Base-by-base conservation (phyloP, 441 rosid species). In the Pelargonium myrrhifolium region DNA sequence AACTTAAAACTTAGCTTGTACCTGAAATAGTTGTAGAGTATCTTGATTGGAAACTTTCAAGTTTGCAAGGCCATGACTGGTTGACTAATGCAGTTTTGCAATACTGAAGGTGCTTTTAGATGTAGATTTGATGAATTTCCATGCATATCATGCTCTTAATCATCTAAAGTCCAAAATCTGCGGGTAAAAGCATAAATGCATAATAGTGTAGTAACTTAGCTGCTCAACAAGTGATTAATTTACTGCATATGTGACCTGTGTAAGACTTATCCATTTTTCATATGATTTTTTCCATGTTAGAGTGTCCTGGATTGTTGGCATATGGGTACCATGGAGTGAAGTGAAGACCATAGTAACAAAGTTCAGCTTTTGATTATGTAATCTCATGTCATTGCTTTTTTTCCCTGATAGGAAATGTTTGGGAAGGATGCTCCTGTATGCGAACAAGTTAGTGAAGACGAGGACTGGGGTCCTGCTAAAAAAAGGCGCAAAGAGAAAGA, bases 391-490 rank as follows among this genome's bases (percentile, higher is more conserved):
- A 61, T 73, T 64, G 60, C 66, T 66, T 49, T 35, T n/a, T 49
- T 53, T 53, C 15, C 24, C 9, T 53, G 26, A 35, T 71, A 94
- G 99, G 99, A 92, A 81, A 92, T 94, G 98, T 94, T 94, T 73
- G 99, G 99, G 67, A 94, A 87, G 81, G 99, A 92, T 80, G 90
- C 87, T 68, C 79, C 75, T 63, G 76, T 78, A 62, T 80, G 75
- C 58, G 99, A 91, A 69, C 92, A 84, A 79, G 79, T 80, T 63
- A 94, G 96, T 49, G 99, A 94, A 79, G 99, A 94, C 74, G 99
- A 94, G 84, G 99, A 94, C 70, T 94, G 98, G 99, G 99, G 99
- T 80, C 99, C 99, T 40, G 74, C 78, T 61, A 88, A 83, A 74
- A 84, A 84, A 84, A 89, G 84, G 74, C 82, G 87, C 69, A 88